phyloP scores from a whole-genome alignment of 2,329 filamentous ascomycete species.

The Hypoxylon sp. region DNA sequence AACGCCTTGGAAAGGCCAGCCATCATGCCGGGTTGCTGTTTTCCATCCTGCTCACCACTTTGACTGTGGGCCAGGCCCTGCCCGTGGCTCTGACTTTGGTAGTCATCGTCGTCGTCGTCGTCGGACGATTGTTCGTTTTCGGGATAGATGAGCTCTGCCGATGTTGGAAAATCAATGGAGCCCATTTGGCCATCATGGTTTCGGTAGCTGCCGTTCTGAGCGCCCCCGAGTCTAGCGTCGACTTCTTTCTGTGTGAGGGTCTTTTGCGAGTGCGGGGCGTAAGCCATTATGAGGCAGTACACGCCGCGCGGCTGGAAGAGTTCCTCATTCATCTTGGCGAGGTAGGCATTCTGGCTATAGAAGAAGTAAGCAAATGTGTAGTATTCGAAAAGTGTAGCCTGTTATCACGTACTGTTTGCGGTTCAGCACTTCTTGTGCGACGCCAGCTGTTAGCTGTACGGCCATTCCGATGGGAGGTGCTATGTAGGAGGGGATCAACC shows the following conservation, averaged over 20 bases:
- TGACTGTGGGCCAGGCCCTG: neutral
- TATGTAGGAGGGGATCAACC: slow-evolving; percentile 23
- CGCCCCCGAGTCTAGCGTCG: slow-evolving; percentile 4
- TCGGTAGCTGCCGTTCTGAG: slow-evolving; percentile 18
- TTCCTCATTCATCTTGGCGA: slow-evolving; percentile 45
- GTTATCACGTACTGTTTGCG: slow-evolving; percentile 28
- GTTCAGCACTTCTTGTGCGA: slow-evolving; percentile 27
- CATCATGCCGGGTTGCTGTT: slow-evolving; percentile 12
- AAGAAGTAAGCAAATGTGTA: neutral
- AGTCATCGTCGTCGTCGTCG: slow-evolving; percentile 16
- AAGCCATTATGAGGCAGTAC: slow-evolving; percentile 45
- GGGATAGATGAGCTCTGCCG: slow-evolving; percentile 42
- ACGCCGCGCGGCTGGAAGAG: slow-evolving; percentile 46
- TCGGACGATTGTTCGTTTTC: slow-evolving; percentile 15
- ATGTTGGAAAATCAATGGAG: slow-evolving; percentile 37
- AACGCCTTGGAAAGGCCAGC: slow-evolving; percentile 18
- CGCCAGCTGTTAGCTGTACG: slow-evolving; percentile 22
- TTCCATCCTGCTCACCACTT: neutral
- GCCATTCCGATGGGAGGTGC: slow-evolving; percentile 19
- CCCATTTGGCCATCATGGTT: slow-evolving; percentile 38
- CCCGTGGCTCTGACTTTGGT: neutral
- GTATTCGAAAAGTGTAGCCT: neutral
- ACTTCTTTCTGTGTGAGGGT: slow-evolving; percentile 24
- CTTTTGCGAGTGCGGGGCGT: slow-evolving; percentile 27
- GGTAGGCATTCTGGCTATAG: slow-evolving; percentile 38